Evolutionary conservation across 2,329 filamentous ascomycete genomes (phyloP).

Genomic region (Dothideomycetes sp.): DNA sequence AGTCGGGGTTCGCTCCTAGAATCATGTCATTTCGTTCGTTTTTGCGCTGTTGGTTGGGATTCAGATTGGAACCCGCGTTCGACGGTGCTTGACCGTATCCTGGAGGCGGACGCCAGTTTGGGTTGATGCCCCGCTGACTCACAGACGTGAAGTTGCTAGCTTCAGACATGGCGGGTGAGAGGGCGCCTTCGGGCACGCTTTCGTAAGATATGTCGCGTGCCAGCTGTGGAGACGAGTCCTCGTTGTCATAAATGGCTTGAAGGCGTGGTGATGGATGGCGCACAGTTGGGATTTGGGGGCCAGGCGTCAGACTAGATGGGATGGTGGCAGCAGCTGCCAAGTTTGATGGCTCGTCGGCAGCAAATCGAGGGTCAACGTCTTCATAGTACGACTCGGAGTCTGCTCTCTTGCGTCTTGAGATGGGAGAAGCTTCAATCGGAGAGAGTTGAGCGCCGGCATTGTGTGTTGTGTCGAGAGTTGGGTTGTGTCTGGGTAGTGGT

Average conservation of each 20-base stretch:
- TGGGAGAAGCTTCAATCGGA: conserved; percentile 22
- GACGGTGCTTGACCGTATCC: conserved; percentile 30
- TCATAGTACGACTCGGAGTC: conserved; percentile 66
- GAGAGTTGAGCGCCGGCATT: conserved; percentile 19
- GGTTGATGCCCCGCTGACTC: conserved; percentile 79
- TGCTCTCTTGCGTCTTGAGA: conserved; percentile 22
- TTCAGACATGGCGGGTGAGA: conserved; percentile 67
- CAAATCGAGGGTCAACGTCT: conserved; percentile 85
- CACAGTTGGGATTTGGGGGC: conserved; percentile 18
- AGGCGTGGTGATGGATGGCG: conserved; percentile 14
- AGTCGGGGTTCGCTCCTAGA: conserved; percentile 75
- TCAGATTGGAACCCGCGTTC: conserved; percentile 3
- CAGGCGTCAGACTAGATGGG: conserved; percentile 14
- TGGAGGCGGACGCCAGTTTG: conserved; percentile 60
- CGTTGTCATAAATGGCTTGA: conserved; percentile 7
- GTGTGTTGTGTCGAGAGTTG: conserved; percentile 16
- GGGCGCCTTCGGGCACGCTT: conserved; percentile 51
- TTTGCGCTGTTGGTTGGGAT: conserved; percentile 32
- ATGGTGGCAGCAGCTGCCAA: conserved; percentile 19
- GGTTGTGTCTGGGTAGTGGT: conserved; percentile 12
- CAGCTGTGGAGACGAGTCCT: conserved; percentile 20
- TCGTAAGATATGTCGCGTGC: conserved; percentile 48
- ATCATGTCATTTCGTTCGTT: conserved; percentile 58
- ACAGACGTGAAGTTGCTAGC: conserved; percentile 82
- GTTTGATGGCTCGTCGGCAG: conserved; percentile 36